Evolutionary conservation across 768 basidiomycete genomes (phyloP), one percentile per base, ranked within the genome.

Genomic region (Sarcomyxa edulis): DNA sequence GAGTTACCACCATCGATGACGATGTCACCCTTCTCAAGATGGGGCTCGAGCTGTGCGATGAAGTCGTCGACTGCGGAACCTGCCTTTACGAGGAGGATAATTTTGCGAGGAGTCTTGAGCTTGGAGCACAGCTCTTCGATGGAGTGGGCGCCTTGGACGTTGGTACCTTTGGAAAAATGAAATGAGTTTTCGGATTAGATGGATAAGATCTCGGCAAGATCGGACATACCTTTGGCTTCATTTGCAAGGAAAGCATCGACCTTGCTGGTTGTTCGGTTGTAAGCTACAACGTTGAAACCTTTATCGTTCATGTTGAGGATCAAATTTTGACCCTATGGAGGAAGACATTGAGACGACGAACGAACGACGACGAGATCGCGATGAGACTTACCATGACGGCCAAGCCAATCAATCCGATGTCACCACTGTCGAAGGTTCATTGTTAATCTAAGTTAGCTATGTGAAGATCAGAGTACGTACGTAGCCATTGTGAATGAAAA

Each of bases 241-340:
- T 97, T 92, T 46, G 75, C 83, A 45, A 99, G 80, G 78, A 99
- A 99, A 58, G 75, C 59, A 61, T 97, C 94, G 54, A 99, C 93
- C 65, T 99, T 99, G 68, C 79, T 82, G 46, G 83, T 86, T 29
- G 96, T 98, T 53, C 96, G 86, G 76, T 99, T 99, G 71, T 87
- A 99, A 9, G 90, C 92, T 50, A 92, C 84, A 53, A 99, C 96
- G 48, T 70, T 92, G 72, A 93, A 99, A 37, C 96, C 96, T 68
- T 99, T 99, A 75, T 99, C 96, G 64, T 96, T 96, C 90, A 96
- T 97, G 73, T 97, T 96, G 53, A 97, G 72, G 62, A 96, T 94
- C 59, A 96, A 64, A 62, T 95, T 96, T 80, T 95, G 93, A 56
- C 91, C 93, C 91, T 93, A 20, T 26, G 20, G n/a, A 28, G 10